Conservation (phyloP, 83 land plant species). For the Diphasiastrum complanatum region DNA sequence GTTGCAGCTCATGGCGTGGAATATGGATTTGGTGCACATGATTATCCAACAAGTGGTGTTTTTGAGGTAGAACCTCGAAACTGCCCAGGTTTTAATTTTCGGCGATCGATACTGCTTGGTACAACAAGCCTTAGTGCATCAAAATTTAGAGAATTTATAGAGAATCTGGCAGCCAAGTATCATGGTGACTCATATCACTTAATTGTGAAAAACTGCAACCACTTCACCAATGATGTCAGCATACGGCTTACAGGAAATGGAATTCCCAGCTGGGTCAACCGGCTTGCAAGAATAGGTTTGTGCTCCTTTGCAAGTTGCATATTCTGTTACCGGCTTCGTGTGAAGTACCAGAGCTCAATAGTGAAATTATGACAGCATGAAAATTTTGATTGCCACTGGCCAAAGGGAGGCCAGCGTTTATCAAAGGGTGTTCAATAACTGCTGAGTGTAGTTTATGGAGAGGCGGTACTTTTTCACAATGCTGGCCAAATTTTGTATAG, state of each 20-base stretch:
- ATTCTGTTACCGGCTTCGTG: no score
- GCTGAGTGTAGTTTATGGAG: no score
- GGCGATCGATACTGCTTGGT: conserved; percentile 28
- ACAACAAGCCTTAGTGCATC: conserved; percentile 16
- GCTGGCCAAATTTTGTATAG: no score
- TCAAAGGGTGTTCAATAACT: no score
- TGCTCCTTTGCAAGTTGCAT: neutral
- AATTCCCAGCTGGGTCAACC: conserved; percentile 45
- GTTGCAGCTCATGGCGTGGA: conserved; percentile 39
- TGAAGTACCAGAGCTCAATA: no score
- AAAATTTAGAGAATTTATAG: conserved; percentile 33
- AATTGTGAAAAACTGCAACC: conserved; percentile 44
- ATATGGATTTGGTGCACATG: conserved; percentile 51
- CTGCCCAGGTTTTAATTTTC: conserved; percentile 39
- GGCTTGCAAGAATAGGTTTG: conserved; percentile 39
- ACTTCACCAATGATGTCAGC: conserved; percentile 41
- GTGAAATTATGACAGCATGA: no score
- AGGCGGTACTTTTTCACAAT: no score
- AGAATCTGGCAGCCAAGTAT: conserved; percentile 28
- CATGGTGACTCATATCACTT: conserved; percentile 44
- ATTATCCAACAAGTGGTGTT: conserved; percentile 40
- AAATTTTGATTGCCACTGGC: no score
- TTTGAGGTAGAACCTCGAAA: conserved; percentile 44
- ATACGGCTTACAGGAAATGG: conserved; percentile 21
- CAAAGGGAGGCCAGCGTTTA: no score